Base-by-base conservation (phyloP, 2,329 filamentous ascomycete species). In the Basipetospora chlamydospora region DNA sequence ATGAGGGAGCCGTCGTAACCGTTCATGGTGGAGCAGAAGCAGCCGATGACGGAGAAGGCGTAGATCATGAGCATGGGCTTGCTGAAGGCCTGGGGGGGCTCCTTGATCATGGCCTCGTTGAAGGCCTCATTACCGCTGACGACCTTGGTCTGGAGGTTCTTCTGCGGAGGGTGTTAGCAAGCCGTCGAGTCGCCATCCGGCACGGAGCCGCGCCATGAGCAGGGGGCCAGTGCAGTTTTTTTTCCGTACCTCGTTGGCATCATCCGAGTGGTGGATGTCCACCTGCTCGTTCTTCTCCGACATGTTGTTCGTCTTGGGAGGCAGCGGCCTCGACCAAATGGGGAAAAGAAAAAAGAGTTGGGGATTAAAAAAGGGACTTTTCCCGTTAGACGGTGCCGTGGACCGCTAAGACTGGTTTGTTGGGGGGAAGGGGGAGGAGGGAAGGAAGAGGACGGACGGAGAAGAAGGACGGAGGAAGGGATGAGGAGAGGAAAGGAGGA, bases 111-210 rank as follows among this genome's bases (percentile, higher is more conserved):
- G 16, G 70, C 70, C 50, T 73, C 64, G 44, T 66, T 87, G 40
- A 44, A 38, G 29, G 29, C 36, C 29, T 38, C 36, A 18, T 38
- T 28, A 28, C 36, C 36, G 9, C 12, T 33, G 36, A 38, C 23
- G 42, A 92, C 92, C 33, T 85, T 68, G 44, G 88, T 82, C 25
- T 84, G 67, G 20, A 93, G 73, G 41, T 85, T 84, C 60, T 87
- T 87, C 55, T 93, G 84, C 0, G 88, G n/a, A n/a, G n/a, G n/a
- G n/a, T n/a, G n/a, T n/a, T n/a, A n/a, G n/a, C n/a, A n/a, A n/a
- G n/a, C n/a, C n/a, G n/a, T n/a, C n/a, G n/a, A n/a, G n/a, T n/a
- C n/a, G n/a, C n/a, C n/a, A n/a, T n/a, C n/a, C n/a, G n/a, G n/a
- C n/a, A n/a, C n/a, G n/a, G n/a, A n/a, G n/a, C n/a, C n/a, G n/a